phyloP scores from a whole-genome alignment of 1,139 yeast genomes.

The Ogataea hybrid region DNA sequence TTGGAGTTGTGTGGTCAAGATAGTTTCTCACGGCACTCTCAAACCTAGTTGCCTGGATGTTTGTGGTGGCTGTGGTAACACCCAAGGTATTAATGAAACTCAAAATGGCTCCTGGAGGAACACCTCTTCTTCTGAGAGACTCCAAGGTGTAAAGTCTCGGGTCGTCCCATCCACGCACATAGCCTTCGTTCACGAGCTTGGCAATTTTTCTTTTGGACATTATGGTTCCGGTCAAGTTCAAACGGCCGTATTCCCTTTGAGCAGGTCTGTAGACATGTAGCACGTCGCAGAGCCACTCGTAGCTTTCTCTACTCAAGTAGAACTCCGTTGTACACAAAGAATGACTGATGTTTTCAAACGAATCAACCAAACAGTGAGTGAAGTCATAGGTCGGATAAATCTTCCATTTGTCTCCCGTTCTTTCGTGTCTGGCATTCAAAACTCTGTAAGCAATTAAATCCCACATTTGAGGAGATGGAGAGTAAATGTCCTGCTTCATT shows the following conservation, averaged over 20 bases:
- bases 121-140: slow-evolving; percentile 94
- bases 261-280: slow-evolving; percentile 96
- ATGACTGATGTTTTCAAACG: slow-evolving; percentile 92
- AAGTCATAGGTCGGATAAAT: slow-evolving; percentile 98
- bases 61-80: slow-evolving; percentile 90
- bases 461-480: slow-evolving; percentile 99
- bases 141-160: slow-evolving; percentile 95
- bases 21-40: slow-evolving; percentile 86
- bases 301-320: slow-evolving; percentile 85
- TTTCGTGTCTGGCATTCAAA: slow-evolving; percentile 85
- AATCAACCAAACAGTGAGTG: slow-evolving; percentile 98
- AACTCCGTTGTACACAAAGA: slow-evolving; percentile 96
- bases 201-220: slow-evolving; percentile 96
- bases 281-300: slow-evolving; percentile 98
- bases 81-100: slow-evolving; percentile 93
- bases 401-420: slow-evolving; percentile 97
- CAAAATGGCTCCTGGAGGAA: slow-evolving; percentile 98
- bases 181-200: slow-evolving; percentile 74
- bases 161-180: slow-evolving; percentile 97
- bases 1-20: slow-evolving; percentile 88
- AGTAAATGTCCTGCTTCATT: slow-evolving; percentile 92
- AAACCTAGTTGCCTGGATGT: slow-evolving; percentile 85
- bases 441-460: slow-evolving; percentile 98
- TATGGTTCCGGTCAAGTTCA: slow-evolving; percentile 91
- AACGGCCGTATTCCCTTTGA: slow-evolving; percentile 96